These are phyloP conservation scores for Protea cynaroides DNA, from an alignment of 164 flowering plant genomes.

Conservation along the genomic window DNA sequence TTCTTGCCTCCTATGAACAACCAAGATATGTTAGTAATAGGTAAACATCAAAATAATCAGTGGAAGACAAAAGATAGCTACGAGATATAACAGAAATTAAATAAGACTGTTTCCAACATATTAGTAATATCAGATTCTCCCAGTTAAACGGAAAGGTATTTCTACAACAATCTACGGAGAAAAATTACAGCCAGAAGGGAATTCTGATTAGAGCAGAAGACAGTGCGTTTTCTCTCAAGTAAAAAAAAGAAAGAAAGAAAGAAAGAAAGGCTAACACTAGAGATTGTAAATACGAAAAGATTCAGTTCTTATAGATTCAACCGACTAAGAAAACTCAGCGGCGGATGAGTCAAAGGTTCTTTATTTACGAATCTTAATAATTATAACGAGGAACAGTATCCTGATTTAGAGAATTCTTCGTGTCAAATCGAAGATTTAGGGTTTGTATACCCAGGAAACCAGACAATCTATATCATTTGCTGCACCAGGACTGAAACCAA, in stretches of 20 bases:
- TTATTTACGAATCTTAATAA: too few species aligned
- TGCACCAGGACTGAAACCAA: neutral
- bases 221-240: too few species aligned
- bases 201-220: too few species aligned
- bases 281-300: neutral
- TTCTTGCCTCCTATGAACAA: slow-evolving; percentile 70
- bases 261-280: neutral
- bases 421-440: neutral
- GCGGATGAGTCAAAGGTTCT: too few species aligned
- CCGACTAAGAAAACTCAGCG: too few species aligned
- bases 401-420: neutral
- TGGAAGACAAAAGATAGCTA: neutral
- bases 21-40: neutral
- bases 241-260: neutral
- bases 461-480: neutral
- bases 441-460: neutral
- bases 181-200: too few species aligned
- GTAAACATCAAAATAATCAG: neutral
- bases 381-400: too few species aligned
- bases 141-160: too few species aligned
- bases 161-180: too few species aligned
- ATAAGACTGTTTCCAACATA: too few species aligned
- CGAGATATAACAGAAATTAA: neutral
- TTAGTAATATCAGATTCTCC: too few species aligned
- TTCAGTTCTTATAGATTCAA: too few species aligned